These are phyloP conservation scores for Gossypium gossypioides DNA, from an alignment of 441 rosid species.

Conservation along the genomic window DNA sequence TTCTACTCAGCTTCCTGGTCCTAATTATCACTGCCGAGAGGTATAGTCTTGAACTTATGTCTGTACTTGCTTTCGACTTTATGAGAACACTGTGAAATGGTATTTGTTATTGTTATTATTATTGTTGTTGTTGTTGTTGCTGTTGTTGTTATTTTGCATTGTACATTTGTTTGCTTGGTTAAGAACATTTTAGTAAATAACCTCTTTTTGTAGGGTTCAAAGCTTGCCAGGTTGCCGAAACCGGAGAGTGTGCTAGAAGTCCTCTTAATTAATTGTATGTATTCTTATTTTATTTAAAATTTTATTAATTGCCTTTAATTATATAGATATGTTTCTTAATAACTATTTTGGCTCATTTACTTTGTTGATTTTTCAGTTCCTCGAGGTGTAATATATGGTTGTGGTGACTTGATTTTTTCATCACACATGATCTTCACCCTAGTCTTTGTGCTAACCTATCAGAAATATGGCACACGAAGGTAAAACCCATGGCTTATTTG, in stretches of 20 bases:
- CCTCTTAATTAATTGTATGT: conserved; percentile 68
- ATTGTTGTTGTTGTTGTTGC: neutral
- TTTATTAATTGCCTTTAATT: neutral
- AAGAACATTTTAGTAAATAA: conserved; percentile 8
- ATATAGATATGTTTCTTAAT: neutral
- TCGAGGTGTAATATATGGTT: conserved; percentile 75
- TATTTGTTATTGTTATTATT: neutral
- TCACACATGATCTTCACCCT: conserved; percentile 97
- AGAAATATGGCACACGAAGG: conserved; percentile 87
- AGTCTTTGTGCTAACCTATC: conserved; percentile 86
- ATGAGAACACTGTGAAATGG: neutral
- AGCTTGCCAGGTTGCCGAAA: conserved; percentile 74
- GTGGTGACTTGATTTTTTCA: conserved; percentile 97
- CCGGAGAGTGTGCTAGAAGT: conserved; percentile 66
- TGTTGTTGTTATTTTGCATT: neutral
- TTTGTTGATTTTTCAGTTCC: conserved; percentile 59
- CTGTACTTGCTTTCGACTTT: neutral
- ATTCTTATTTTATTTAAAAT: conserved; percentile 1
- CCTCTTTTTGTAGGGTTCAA: conserved; percentile 62
- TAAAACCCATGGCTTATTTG: conserved; percentile 19
- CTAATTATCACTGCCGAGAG: conserved; percentile 97
- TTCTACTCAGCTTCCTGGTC: conserved; percentile 98
- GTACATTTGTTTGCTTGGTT: neutral
- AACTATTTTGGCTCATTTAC: conserved; percentile 19
- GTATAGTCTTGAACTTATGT: conserved; percentile 27